Conservation (phyloP, 2,329 filamentous ascomycete species). For the Pezicula neosporulosa region DNA sequence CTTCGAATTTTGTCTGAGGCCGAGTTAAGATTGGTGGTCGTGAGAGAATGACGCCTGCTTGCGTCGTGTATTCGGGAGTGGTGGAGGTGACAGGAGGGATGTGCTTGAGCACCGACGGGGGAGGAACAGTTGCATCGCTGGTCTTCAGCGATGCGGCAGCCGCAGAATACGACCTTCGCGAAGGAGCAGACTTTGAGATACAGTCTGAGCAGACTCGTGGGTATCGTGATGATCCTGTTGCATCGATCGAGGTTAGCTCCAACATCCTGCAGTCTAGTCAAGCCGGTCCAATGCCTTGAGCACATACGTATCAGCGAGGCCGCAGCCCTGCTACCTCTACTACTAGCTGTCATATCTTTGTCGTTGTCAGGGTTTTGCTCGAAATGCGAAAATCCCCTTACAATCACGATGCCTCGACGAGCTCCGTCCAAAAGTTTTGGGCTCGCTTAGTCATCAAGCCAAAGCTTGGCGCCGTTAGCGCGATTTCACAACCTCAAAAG, state of each 20-base stretch:
- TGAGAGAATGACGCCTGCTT: conserved; percentile 76
- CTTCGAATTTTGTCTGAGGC: conserved; percentile 81
- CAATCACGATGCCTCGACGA: neutral
- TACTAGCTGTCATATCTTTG: conserved; percentile 48
- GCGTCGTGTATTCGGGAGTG: conserved; percentile 37
- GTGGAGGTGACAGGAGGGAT: conserved; percentile 18
- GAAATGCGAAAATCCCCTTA: neutral
- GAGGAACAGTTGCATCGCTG: conserved; percentile 10
- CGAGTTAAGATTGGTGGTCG: conserved; percentile 85
- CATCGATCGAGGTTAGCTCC: conserved; percentile 1
- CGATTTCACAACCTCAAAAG: neutral
- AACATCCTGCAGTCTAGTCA: neutral
- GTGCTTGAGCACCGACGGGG: conserved; percentile 34
- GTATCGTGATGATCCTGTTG: conserved; percentile 20
- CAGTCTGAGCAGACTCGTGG: conserved; percentile 23
- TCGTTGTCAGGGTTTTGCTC: neutral
- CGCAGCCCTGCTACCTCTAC: conserved; percentile 51
- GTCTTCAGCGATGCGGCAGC: conserved; percentile 24
- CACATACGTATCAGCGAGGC: conserved; percentile 48
- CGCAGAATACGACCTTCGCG: conserved; percentile 21
- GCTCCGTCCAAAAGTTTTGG: conserved; percentile 1
- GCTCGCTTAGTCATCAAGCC: neutral
- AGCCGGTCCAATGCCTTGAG: neutral
- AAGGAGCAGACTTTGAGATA: conserved; percentile 11
- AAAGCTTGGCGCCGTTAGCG: neutral